Evolutionary conservation across 352 stramenopile genomes (phyloP).

Genomic region (Bremia lactucae): DNA sequence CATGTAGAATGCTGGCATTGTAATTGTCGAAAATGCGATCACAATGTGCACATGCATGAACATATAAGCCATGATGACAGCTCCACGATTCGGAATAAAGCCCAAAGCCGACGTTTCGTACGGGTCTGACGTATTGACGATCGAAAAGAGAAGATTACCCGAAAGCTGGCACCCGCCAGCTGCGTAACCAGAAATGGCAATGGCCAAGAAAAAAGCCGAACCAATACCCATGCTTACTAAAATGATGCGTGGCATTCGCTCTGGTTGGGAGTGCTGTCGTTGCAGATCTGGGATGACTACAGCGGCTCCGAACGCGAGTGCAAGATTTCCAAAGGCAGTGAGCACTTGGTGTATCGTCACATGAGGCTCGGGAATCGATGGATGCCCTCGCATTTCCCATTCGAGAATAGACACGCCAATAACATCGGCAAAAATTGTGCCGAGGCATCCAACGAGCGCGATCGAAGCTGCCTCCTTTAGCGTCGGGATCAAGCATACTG

Average conservation of each 20-base stretch:
- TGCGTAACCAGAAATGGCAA: conserved; percentile 28
- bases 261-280: conserved; percentile 33
- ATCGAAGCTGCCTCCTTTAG: conserved; percentile 19
- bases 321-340: conserved; percentile 22
- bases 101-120: conserved; percentile 14
- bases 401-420: conserved; percentile 21
- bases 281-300: conserved; percentile 26
- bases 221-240: conserved; percentile 22
- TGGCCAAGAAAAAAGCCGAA: conserved; percentile 28
- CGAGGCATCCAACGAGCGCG: conserved; percentile 19
- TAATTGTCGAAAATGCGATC: conserved; percentile 36
- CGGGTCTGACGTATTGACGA: conserved; percentile 19
- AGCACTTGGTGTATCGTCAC: conserved; percentile 22
- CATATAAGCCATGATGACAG: conserved; percentile 26
- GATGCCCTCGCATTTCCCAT: conserved; percentile 24
- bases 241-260: conserved; percentile 36
- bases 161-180: conserved; percentile 33
- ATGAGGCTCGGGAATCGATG: conserved; percentile 18
- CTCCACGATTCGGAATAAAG: conserved; percentile 17
- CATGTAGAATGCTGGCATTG: conserved; percentile 33
- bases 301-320: conserved; percentile 17
- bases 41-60: conserved; percentile 40
- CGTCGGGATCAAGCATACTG: conserved; percentile 24
- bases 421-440: conserved; percentile 23
- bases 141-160: conserved; percentile 26